Evolutionary conservation across 768 basidiomycete genomes (phyloP).

Genomic region (Podaxis mareebaensis): DNA sequence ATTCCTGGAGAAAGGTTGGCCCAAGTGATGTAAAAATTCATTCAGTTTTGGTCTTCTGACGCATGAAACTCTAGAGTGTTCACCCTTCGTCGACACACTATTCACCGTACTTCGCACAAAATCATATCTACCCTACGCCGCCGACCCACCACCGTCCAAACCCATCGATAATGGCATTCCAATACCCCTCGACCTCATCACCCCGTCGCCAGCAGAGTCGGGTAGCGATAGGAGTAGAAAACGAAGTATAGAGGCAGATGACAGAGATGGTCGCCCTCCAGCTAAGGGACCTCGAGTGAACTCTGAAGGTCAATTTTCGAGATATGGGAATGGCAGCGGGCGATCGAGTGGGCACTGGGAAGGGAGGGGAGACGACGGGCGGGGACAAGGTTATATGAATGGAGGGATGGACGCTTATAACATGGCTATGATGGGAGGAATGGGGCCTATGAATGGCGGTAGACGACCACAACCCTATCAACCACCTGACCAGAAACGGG

Average conservation of each 20-base stretch:
- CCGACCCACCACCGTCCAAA: slow-evolving; percentile 43
- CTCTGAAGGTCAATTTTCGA: slow-evolving; percentile 64
- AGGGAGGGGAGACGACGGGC: slow-evolving; percentile 34
- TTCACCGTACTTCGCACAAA: slow-evolving; percentile 84
- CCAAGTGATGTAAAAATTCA: slow-evolving; percentile 16
- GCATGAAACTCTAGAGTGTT: slow-evolving; percentile 48
- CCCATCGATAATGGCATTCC: slow-evolving; percentile 69
- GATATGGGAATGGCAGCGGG: slow-evolving; percentile 48
- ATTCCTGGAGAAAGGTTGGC: slow-evolving; percentile 87
- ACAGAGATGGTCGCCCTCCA: slow-evolving; percentile 56
- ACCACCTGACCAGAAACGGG: slow-evolving; percentile 72
- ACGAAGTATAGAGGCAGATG: slow-evolving; percentile 63
- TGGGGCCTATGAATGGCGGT: slow-evolving; percentile 36
- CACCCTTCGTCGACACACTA: slow-evolving; percentile 79
- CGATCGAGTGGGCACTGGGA: slow-evolving; percentile 46
- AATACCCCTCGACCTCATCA: slow-evolving; percentile 70
- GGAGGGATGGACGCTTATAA: slow-evolving; percentile 30
- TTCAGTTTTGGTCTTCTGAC: slow-evolving; percentile 14
- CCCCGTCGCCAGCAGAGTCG: slow-evolving; percentile 36
- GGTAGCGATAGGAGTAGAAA: slow-evolving; percentile 58
- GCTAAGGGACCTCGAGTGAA: slow-evolving; percentile 73
- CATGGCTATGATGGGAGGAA: slow-evolving; percentile 32
- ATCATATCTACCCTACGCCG: slow-evolving; percentile 77
- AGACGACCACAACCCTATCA: slow-evolving; percentile 61
- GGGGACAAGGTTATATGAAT: slow-evolving; percentile 35